Evolutionary conservation across 2,329 filamentous ascomycete genomes (phyloP).

Genomic region (Cytospora chrysosperma): DNA sequence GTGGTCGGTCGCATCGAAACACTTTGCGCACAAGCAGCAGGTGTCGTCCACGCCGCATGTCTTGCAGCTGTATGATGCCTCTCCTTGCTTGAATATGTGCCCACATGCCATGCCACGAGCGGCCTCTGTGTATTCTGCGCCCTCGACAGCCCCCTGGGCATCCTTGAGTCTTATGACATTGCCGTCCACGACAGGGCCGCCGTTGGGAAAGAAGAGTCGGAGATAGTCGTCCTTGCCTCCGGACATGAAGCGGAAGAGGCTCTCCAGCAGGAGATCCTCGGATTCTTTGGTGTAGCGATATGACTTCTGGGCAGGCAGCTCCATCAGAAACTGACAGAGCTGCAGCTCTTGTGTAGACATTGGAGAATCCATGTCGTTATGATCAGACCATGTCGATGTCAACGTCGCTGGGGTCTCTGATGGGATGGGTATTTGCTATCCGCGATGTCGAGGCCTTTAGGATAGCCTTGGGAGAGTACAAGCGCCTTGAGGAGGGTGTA

Average conservation of each 20-base stretch:
- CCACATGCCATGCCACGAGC: slow-evolving; percentile 92
- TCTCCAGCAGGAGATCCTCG: slow-evolving; percentile 68
- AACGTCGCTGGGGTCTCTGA: background rate
- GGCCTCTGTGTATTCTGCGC: slow-evolving; percentile 89
- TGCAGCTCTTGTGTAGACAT: slow-evolving; percentile 72
- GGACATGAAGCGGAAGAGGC: slow-evolving; percentile 85
- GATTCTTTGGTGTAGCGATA: slow-evolving; percentile 76
- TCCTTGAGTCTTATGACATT: slow-evolving; percentile 71
- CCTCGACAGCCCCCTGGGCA: slow-evolving; percentile 89
- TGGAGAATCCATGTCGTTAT: slow-evolving; percentile 46
- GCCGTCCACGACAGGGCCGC: slow-evolving; percentile 57
- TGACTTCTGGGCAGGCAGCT: slow-evolving; percentile 69
- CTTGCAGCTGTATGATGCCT: slow-evolving; percentile 91
- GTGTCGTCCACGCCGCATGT: slow-evolving; percentile 95
- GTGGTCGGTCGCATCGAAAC: slow-evolving; percentile 94
- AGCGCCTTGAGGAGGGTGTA: background rate
- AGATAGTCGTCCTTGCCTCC: slow-evolving; percentile 73
- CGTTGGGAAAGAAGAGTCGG: slow-evolving; percentile 77
- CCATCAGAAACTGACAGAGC: slow-evolving; percentile 79
- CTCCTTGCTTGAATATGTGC: slow-evolving; percentile 93
- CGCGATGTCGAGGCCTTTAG: background rate
- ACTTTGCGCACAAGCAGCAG: slow-evolving; percentile 89
- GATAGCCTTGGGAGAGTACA: background rate
- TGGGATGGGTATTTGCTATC: background rate
- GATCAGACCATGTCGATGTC: slow-evolving; percentile 21